These are phyloP conservation scores for Ilex paraguariensis DNA, from an alignment of 305 asterid genomes.

Conservation along the genomic window DNA sequence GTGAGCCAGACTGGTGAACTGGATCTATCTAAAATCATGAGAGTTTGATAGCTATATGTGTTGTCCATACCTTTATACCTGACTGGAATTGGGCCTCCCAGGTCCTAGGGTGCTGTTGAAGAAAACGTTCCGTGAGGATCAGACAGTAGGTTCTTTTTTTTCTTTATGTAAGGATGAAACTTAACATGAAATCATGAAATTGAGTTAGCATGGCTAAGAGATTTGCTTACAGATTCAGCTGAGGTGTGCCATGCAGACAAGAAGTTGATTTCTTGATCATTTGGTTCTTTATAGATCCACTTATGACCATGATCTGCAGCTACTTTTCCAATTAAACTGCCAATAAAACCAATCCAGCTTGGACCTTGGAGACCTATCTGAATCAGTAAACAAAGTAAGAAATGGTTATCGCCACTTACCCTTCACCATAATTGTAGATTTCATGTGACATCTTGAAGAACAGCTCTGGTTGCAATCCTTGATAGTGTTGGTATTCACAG, in stretches of 20 bases:
- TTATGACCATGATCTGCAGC: conserved; percentile 99
- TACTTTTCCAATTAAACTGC: conserved; percentile 91
- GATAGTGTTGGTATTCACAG: conserved; percentile 54
- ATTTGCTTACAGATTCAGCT: conserved; percentile 75
- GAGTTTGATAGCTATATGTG: too few species aligned
- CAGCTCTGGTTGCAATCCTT: conserved; percentile 87
- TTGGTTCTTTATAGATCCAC: conserved; percentile 94
- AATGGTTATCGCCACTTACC: conserved; percentile 31
- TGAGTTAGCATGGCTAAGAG: neutral
- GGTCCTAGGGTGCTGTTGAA: conserved; percentile 85
- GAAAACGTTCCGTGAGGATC: neutral
- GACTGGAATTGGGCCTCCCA: conserved; percentile 99
- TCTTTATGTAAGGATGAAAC: neutral
- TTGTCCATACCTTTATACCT: conserved; percentile 71
- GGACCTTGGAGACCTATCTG: neutral
- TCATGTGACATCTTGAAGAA: conserved; percentile 99
- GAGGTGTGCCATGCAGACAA: conserved; percentile 98
- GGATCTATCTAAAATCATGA: too few species aligned
- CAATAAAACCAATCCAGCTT: neutral
- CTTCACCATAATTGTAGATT: conserved; percentile 98
- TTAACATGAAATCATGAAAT: conserved; percentile 9
- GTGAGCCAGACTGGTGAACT: neutral
- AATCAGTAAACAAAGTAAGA: too few species aligned
- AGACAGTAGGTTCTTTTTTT: neutral
- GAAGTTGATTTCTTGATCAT: conserved; percentile 91